Conservation (phyloP, 2,329 filamentous ascomycete species). For the Whalleya microplaca region DNA sequence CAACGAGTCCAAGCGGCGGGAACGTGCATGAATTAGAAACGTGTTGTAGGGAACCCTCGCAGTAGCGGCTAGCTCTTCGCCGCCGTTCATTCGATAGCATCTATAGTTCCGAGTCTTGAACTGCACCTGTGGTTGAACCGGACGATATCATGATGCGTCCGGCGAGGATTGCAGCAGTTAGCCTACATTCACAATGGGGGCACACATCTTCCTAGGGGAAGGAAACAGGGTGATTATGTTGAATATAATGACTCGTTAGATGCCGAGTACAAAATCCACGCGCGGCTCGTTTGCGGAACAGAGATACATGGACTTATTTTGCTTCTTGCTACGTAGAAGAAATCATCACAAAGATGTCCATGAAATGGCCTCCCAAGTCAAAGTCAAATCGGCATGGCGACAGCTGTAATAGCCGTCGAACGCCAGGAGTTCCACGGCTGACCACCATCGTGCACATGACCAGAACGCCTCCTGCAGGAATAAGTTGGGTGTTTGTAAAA, state of each 20-base stretch:
- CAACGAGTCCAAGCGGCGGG: conserved; percentile 24
- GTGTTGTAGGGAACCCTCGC: conserved; percentile 16
- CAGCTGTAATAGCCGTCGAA: neutral
- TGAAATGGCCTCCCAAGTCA: neutral
- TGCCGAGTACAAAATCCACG: conserved; percentile 34
- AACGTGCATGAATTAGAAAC: conserved; percentile 33
- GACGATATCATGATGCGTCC: conserved; percentile 14
- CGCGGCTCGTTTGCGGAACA: conserved; percentile 33
- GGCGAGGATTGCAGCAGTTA: conserved; percentile 8
- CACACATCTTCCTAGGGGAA: neutral
- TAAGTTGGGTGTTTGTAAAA: conserved; percentile 19
- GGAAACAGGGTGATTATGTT: conserved; percentile 3
- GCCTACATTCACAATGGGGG: neutral
- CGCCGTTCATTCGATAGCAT: conserved; percentile 3
- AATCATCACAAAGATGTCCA: conserved; percentile 1
- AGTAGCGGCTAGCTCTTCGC: conserved; percentile 2
- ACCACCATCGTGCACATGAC: conserved; percentile 6
- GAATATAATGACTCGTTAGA: conserved; percentile 2
- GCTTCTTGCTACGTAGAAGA: conserved; percentile 12
- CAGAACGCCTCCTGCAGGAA: conserved; percentile 19
- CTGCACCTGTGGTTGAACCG: conserved; percentile 12
- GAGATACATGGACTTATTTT: conserved; percentile 33
- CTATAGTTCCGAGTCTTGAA: conserved; percentile 11
- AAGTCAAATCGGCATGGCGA: neutral
- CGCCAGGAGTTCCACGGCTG: neutral